Evolutionary conservation across 345 rosid genomes (phyloP).

Genomic region (Eucalyptus victrix): DNA sequence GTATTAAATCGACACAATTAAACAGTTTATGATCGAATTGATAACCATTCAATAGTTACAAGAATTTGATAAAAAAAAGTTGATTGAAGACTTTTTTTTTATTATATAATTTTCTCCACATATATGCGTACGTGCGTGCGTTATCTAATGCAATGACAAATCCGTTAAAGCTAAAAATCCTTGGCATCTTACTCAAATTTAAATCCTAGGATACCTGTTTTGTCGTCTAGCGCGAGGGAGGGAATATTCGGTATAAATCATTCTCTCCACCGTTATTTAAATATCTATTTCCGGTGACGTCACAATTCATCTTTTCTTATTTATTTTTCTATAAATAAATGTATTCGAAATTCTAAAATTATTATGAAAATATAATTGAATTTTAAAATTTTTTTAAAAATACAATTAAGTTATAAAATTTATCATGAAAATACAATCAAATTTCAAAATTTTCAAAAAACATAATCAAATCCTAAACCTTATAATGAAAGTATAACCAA

Average conservation of each 20-base stretch:
- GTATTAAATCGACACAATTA: too few relatives aligned
- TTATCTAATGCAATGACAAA: too few relatives aligned
- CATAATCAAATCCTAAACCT: fast-evolving
- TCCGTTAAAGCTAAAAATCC: too few relatives aligned
- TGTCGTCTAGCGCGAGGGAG: neutral
- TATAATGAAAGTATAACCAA: fast-evolving
- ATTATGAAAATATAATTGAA: fast-evolving
- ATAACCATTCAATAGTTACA: fast-evolving
- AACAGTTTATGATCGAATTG: fast-evolving
- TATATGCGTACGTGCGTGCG: too few relatives aligned
- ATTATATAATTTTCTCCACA: too few relatives aligned
- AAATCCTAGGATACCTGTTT: neutral
- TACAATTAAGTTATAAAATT: fast-evolving
- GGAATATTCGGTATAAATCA: neutral
- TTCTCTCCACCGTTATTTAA: neutral
- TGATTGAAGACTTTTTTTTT: too few relatives aligned
- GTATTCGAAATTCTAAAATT: fast-evolving
- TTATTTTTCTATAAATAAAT: fast-evolving
- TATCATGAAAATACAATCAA: fast-evolving
- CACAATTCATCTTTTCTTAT: neutral
- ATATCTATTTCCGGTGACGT: fast-evolving
- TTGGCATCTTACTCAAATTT: neutral
- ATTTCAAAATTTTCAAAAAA: fast-evolving
- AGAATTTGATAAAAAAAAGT: too few relatives aligned
- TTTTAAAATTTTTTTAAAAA: fast-evolving